These are phyloP conservation scores for Eremomyces bilateralis DNA, from an alignment of 495 filamentous ascomycete species.

Conservation along the genomic window DNA sequence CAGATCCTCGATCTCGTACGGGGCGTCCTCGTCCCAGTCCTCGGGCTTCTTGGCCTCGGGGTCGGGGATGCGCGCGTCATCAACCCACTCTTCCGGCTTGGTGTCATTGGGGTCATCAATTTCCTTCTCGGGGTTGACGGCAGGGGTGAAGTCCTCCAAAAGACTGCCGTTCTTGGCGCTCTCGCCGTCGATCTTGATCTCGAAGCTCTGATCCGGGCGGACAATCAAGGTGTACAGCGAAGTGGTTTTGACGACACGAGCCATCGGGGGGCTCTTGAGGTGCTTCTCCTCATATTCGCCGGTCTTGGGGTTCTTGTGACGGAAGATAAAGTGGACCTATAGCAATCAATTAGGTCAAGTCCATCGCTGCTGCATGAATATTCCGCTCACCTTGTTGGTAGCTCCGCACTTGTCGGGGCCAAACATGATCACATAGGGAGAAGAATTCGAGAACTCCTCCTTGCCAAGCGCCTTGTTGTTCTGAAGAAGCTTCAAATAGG, in stretches of 20 bases:
- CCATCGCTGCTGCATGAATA: neutral
- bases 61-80: conserved; percentile 73
- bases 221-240: conserved; percentile 92
- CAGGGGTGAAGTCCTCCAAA: conserved; percentile 77
- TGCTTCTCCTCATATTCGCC: conserved; percentile 99
- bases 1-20: conserved; percentile 86
- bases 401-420: conserved; percentile 98
- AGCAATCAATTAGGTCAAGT: neutral
- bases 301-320: conserved; percentile 99
- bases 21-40: conserved; percentile 98
- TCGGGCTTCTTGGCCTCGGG: conserved; percentile 89
- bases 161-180: conserved; percentile 72
- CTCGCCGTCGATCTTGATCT: conserved; percentile 77
- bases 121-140: conserved; percentile 89
- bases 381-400: conserved; percentile 68
- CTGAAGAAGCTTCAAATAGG: conserved; percentile 96
- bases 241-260: conserved; percentile 73
- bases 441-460: conserved; percentile 94
- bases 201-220: conserved; percentile 82
- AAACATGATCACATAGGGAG: conserved; percentile 99
- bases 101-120: conserved; percentile 90
- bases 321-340: conserved; percentile 99
- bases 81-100: conserved; percentile 94
- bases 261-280: conserved; percentile 59
- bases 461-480: conserved; percentile 92